These are phyloP conservation scores for Fistulifera pelliculosa DNA, from an alignment of 108 stramenopile genomes.

Conservation along the genomic window DNA sequence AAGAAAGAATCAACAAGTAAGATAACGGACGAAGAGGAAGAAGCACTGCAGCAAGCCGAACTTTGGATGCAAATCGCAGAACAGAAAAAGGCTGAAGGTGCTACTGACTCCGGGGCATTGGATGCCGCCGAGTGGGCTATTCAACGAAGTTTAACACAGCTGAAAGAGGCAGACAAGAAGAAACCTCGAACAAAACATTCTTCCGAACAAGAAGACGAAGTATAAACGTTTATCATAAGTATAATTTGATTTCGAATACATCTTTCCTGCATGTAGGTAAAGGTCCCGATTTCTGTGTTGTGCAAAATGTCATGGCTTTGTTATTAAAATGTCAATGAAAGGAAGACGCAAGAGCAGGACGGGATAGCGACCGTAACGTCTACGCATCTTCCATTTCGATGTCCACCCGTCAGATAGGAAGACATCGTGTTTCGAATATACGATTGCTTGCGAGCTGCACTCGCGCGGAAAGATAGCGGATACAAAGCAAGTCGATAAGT, in stretches of 20 bases:
- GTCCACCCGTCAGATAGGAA: slow-evolving; percentile 6
- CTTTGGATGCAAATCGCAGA: slow-evolving; percentile 81
- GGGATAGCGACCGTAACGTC: too few relatives aligned
- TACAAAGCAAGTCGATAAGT: slow-evolving; percentile 50
- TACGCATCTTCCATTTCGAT: too few relatives aligned
- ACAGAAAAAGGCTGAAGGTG: slow-evolving; percentile 62
- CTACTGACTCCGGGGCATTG: slow-evolving; percentile 38
- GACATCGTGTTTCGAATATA: slow-evolving; percentile 57
- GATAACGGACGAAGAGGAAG: slow-evolving; percentile 56
- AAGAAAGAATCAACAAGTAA: slow-evolving; percentile 20
- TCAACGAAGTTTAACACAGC: slow-evolving; percentile 49
- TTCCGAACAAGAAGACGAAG: slow-evolving; percentile 11
- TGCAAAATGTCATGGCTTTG: too few relatives aligned
- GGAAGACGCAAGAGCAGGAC: too few relatives aligned
- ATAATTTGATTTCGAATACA: too few relatives aligned
- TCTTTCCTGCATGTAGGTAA: too few relatives aligned
- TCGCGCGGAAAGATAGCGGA: slow-evolving; percentile 48
- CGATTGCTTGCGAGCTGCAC: slow-evolving; percentile 73
- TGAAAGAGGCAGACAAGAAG: slow-evolving; percentile 28
- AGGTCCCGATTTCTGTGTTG: too few relatives aligned
- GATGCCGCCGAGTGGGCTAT: slow-evolving; percentile 88
- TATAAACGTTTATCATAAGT: not conserved
- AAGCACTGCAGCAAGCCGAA: slow-evolving; percentile 71
- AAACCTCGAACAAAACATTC: not conserved
- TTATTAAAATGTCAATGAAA: too few relatives aligned